Evolutionary conservation across 495 filamentous ascomycete genomes (phyloP), one percentile per base, ranked within the genome.

Genomic region (Cercophora scortea): DNA sequence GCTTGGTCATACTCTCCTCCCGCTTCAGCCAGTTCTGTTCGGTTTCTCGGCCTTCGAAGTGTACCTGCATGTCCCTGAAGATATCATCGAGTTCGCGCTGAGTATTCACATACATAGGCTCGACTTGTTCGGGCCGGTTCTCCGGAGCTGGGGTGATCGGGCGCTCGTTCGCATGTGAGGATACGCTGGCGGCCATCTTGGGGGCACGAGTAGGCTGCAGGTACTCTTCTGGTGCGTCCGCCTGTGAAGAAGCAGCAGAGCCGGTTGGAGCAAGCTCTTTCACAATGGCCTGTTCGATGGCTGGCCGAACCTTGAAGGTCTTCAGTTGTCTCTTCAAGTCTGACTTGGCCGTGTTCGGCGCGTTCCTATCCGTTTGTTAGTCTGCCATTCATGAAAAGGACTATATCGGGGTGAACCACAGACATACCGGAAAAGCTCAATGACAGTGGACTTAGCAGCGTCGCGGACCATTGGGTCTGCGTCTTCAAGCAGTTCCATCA

Each of bases 21-120:
- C 94, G 79, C 49, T 82, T 79, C 59, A 85, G 60, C 90, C 93
- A 98, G 60, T 98, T 98, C 25, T 84, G 76, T 60, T 97, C 93
- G 0, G 86, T 82, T 69, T 98, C 93, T 60, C 79, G 89, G 39
- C 91, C 92, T 56, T 96, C 90, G 58, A 97, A 97, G 61, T 73
- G 77, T 34, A 76, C 76, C 32, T 81, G 71, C 89, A 99, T 95
- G 10, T 83, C 81, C 40, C 78, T 79, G 57, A 95, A 81, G 5
- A 85, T 81, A 19, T 95, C 90, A 46, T 96, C 90, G 16, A 97
- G 66, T 43, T 96, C 89, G 47, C 87, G 77, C 42, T 84, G 74
- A 1, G 89, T 91, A 41, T 88, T 83, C 34, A 96, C 83, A 63
- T 89, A 85, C 6, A 84, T 64, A 1, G 94, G 91, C 32, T 93